A percentile compares a stretch with the other conserved stretches of the same genome.
phyloP scores from a whole-genome alignment of 2,329 filamentous ascomycete genomes.

The Setomelanomma holmii region DNA sequence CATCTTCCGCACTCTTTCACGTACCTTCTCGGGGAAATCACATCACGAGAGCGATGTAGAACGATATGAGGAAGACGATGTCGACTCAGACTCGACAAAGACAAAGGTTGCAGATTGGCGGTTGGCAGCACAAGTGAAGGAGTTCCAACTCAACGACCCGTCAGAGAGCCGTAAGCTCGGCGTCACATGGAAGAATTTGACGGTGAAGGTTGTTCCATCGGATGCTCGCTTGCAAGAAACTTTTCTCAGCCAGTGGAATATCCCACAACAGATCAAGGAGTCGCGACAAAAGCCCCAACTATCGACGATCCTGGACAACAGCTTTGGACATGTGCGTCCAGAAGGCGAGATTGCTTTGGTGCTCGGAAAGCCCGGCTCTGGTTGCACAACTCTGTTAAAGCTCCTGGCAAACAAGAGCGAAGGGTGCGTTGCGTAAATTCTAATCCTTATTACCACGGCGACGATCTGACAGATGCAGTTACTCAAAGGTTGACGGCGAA shows the following conservation, averaged over 20 bases:
- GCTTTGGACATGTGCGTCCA: constrained; percentile 60
- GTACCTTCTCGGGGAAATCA: constrained; percentile 27
- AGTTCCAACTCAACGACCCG: constrained; percentile 22
- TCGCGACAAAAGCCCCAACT: constrained; percentile 13
- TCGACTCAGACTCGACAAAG: constrained; percentile 16
- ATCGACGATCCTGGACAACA: constrained; percentile 49
- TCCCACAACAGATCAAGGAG: constrained; percentile 17
- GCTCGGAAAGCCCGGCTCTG: constrained; percentile 71
- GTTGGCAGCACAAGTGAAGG: constrained; percentile 27
- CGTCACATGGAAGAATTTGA: constrained; percentile 14
- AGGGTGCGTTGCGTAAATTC: constrained; percentile 54
- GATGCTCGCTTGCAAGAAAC: constrained; percentile 22
- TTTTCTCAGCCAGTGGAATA: constrained; percentile 23
- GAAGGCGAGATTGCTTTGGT: constrained; percentile 77
- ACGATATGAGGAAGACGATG: constrained; percentile 7
- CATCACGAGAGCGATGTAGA: constrained; percentile 14
- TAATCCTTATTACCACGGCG: neutral
- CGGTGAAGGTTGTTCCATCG: constrained; percentile 18
- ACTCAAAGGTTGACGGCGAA: neutral
- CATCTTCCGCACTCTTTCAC: constrained; percentile 21
- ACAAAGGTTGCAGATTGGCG: constrained; percentile 32
- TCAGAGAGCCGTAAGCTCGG: constrained; percentile 16
- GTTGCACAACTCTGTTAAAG: constrained; percentile 75
- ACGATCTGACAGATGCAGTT: neutral
- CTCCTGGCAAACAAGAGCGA: constrained; percentile 69